Evolutionary conservation across 2,329 filamentous ascomycete species (phyloP), one percentile per base, ranked within the genome.

Genomic region (Exserohilum turcica): DNA sequence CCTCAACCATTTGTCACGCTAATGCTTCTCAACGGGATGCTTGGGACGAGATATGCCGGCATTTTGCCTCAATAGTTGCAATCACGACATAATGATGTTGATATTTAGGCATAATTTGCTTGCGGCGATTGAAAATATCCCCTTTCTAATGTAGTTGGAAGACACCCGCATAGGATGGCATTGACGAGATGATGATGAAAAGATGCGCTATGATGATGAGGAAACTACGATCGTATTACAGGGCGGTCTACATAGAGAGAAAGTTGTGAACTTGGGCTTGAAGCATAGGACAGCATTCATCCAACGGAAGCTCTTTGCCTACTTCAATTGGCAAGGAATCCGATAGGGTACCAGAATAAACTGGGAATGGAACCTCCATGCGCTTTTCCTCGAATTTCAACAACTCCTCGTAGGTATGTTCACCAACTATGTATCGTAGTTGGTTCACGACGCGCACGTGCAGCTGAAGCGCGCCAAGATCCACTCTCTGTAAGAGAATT

Each of bases 381-480:
- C n/a, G n/a, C n/a, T n/a, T n/a, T n/a, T 5, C n/a, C 5, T n/a
- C n/a, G 21, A 31, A 31, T 31, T 31, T 4, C 24, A 6, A 15
- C 16, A 49, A 5, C 24, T 29, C 2, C 18, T 15, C 6, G 8
- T 18, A 49, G 16, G 24, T 3, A 10, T 13, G n/a, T 1, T 24
- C 15, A 36, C 47, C 24, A 16, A 49, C 4, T 10, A 49, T 43
- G 3, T 37, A 12, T 9, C 2, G 38, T 43, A 49, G 16, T 43
- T 49, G 21, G 6, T 13, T 43, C 21, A 1, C 8, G 16, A 32
- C 16, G 15, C 47, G 47, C 32, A 27, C 2, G 31, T 21, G 4
- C 12, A 3, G 12, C 15, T 31, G 10, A 49, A 49, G 47, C 33
- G 47, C 32, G 38, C 8, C 24, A 31, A 49, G 27, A 49, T 36